A percentile compares a stretch with the other conserved stretches of the same genome.
These are phyloP conservation scores for Vitis amurensis DNA, from an alignment of 164 flowering plant genomes.

Conservation along the genomic window DNA sequence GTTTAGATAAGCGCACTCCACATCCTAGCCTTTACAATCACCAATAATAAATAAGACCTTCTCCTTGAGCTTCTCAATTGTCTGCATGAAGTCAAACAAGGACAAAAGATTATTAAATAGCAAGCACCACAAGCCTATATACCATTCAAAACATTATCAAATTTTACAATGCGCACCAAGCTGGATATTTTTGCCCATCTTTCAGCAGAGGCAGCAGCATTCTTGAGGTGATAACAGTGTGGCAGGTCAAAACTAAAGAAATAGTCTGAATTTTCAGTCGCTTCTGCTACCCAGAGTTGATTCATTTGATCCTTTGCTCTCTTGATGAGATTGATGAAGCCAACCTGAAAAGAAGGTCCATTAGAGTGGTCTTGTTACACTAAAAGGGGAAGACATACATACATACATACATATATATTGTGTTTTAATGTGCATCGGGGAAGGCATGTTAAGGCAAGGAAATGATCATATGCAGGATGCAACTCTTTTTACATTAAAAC, in stretches of 20 bases:
- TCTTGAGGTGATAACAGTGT: conserved; percentile 58
- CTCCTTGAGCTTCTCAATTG: conserved; percentile 56
- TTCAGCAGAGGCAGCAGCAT: conserved; percentile 49
- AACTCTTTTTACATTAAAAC: too few species aligned
- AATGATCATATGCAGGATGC: too few species aligned
- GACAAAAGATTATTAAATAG: not conserved
- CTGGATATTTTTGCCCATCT: conserved; percentile 62
- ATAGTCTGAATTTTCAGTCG: conserved; percentile 81
- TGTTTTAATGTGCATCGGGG: too few species aligned
- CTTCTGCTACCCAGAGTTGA: conserved; percentile 90
- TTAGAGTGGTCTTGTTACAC: not conserved
- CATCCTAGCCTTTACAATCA: conserved; percentile 31
- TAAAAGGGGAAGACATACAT: too few species aligned
- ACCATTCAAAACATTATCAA: not conserved
- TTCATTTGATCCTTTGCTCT: conserved; percentile 61
- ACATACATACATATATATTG: too few species aligned
- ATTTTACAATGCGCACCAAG: conserved; percentile 35
- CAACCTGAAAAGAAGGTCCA: conserved; percentile 50
- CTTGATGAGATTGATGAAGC: conserved; percentile 78
- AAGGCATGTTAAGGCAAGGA: too few species aligned
- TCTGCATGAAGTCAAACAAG: conserved; percentile 40
- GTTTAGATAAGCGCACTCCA: conserved; percentile 19
- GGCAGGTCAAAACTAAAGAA: conserved; percentile 41
- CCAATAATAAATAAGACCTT: conserved; percentile 62
- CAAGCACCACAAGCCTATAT: not conserved